Evolutionary conservation across 352 stramenopile species (phyloP).

Genomic region (Phytophthora sojae): DNA sequence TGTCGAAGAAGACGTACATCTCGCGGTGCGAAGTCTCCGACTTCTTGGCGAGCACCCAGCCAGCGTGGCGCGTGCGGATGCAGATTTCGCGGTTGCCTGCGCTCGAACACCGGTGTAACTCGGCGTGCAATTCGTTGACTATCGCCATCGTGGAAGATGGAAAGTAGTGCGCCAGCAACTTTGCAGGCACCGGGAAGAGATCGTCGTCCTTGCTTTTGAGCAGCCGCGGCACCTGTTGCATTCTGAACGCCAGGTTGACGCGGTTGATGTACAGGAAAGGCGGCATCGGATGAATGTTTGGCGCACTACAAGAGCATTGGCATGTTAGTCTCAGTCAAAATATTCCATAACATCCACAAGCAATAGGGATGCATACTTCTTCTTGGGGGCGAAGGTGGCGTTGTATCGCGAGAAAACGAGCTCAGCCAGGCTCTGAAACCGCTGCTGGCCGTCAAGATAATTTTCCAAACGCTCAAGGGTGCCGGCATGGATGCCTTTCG

Average conservation of each 20-base stretch:
- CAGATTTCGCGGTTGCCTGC: conserved; percentile 55
- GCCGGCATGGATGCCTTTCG: conserved; percentile 4
- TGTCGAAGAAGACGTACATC: conserved; percentile 72
- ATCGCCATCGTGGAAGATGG: conserved; percentile 44
- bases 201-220: conserved; percentile 60
- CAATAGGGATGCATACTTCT: conserved; percentile 27
- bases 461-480: conserved; percentile 35
- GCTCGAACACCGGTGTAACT: conserved; percentile 41
- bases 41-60: conserved; percentile 67
- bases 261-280: conserved; percentile 71
- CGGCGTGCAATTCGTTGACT: conserved; percentile 51
- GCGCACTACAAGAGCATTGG: conserved; percentile 26
- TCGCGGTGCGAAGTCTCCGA: conserved; percentile 54
- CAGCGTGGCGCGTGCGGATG: conserved; percentile 61
- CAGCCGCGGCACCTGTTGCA: conserved; percentile 59
- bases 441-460: conserved; percentile 36
- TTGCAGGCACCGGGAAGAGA: conserved; percentile 52
- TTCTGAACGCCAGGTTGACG: conserved; percentile 59
- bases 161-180: conserved; percentile 59
- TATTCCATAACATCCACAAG: not conserved
- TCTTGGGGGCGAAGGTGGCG: conserved; percentile 29
- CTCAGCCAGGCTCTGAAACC: conserved; percentile 48
- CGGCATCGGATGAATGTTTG: conserved; percentile 32
- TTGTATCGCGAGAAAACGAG: conserved; percentile 46
- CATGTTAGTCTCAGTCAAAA: conserved; percentile 8